A percentile compares a stretch with the other conserved stretches of the same genome.
Conservation (phyloP, 177 flowering plant genomes). For the Tripterygium wilfordii region DNA sequence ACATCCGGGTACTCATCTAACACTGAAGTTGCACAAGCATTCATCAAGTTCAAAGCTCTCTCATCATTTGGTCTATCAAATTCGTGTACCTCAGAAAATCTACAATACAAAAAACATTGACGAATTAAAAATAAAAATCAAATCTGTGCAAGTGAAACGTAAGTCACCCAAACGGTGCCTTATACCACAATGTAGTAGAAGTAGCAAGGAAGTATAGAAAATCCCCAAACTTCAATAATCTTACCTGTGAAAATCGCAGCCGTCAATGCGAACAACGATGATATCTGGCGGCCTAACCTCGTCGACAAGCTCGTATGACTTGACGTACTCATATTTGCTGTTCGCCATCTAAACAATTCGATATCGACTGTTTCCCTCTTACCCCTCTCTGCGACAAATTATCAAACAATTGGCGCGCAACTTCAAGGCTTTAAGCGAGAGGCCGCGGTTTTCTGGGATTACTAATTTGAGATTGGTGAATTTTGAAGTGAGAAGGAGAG, state of each 20-base stretch:
- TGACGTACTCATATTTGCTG: constrained; percentile 17
- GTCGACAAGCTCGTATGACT: constrained; percentile 44
- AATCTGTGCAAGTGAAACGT: no score
- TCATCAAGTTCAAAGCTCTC: constrained; percentile 52
- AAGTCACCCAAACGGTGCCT: no score
- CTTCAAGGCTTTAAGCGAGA: no score
- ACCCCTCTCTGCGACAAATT: no score
- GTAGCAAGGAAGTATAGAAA: neutral
- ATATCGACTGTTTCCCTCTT: no score
- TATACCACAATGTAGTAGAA: neutral
- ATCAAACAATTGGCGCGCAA: no score
- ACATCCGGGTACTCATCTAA: constrained; percentile 50
- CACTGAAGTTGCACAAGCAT: constrained; percentile 36
- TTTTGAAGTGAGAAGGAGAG: no score
- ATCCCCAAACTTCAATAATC: neutral
- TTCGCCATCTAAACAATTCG: no score
- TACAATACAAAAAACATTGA: constrained; percentile 7
- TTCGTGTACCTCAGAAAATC: constrained; percentile 47
- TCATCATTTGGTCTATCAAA: constrained; percentile 53
- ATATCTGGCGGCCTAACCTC: constrained; percentile 37
- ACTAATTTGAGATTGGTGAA: no score
- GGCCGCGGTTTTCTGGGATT: no score
- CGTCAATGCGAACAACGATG: constrained; percentile 41
- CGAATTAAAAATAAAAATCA: neutral
- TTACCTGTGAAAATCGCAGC: constrained; percentile 37